Conservation (phyloP, 495 filamentous ascomycete species). For the Daldinia caldariorum region DNA sequence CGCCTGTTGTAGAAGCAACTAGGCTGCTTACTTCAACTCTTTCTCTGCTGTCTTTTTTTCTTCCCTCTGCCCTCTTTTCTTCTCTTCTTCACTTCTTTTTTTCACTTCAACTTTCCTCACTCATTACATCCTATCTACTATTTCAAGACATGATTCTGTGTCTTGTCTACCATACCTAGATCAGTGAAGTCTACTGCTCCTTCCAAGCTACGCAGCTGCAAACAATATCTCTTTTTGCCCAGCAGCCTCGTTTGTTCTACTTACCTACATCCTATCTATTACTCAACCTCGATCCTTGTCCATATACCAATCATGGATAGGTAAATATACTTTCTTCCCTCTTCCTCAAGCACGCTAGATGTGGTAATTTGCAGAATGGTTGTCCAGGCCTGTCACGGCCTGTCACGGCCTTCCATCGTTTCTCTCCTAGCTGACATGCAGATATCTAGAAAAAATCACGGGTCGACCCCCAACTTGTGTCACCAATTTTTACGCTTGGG, state of each 20-base stretch:
- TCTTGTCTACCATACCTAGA: neutral
- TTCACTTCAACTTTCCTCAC: neutral
- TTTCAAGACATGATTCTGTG: neutral
- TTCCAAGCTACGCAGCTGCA: neutral
- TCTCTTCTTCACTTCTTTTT: neutral
- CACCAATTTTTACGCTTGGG: constrained; percentile 29
- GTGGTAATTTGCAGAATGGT: neutral
- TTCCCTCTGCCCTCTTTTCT: neutral
- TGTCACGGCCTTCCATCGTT: neutral
- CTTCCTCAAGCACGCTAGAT: neutral
- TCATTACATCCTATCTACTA: neutral
- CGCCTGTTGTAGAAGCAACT: neutral
- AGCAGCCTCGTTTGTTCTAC: neutral
- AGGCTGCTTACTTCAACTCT: neutral
- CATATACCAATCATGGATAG: constrained; percentile 19
- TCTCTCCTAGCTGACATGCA: constrained; percentile 16
- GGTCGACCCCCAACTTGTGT: constrained; percentile 10
- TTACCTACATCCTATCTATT: too few species aligned
- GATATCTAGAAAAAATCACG: constrained; percentile 5
- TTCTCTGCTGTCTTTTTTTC: neutral
- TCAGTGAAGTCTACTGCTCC: neutral
- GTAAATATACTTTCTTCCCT: constrained; percentile 17
- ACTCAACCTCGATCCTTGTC: neutral
- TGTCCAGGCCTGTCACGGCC: neutral
- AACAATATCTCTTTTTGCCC: neutral